A percentile compares a stretch with the other conserved stretches of the same genome.
Conservation (phyloP, 805 yeast genomes). For the Candida wancherniae region DNA sequence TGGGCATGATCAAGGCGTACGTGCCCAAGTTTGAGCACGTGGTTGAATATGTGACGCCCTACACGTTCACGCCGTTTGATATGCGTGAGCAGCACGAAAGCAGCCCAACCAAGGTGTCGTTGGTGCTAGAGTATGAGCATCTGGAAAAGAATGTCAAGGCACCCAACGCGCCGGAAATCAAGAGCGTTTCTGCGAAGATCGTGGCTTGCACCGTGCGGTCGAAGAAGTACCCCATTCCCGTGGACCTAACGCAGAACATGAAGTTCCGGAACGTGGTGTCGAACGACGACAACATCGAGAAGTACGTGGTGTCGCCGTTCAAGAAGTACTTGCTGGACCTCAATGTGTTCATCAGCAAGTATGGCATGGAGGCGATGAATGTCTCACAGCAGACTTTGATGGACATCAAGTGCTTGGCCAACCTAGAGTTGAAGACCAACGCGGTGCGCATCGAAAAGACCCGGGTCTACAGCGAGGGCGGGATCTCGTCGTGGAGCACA, state of each 20-base stretch:
- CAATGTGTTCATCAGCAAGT: slow-evolving; percentile 12
- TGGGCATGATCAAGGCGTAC: slow-evolving; percentile 19
- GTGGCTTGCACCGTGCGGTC: slow-evolving; percentile 22
- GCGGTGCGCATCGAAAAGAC: slow-evolving; percentile 16
- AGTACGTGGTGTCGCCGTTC: slow-evolving; percentile 20
- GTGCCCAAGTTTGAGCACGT: slow-evolving; percentile 14
- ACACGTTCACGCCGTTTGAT: slow-evolving; percentile 2
- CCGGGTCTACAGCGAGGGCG: slow-evolving; percentile 8
- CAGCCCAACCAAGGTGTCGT: slow-evolving; percentile 1
- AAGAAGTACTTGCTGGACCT: slow-evolving; percentile 17
- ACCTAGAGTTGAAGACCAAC: slow-evolving; percentile 20
- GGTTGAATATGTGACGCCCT: slow-evolving; percentile 12
- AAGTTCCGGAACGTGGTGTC: slow-evolving; percentile 11
- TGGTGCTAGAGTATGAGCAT: slow-evolving; percentile 7
- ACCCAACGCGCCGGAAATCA: slow-evolving; percentile 14
- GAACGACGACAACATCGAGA: slow-evolving; percentile 19
- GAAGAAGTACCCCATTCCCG: slow-evolving; percentile 23
- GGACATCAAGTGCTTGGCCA: slow-evolving; percentile 25
- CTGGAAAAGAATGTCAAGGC: slow-evolving; percentile 6
- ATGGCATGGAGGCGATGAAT: slow-evolving; percentile 18
- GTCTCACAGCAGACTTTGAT: slow-evolving; percentile 18
- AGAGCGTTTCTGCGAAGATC: slow-evolving; percentile 12
- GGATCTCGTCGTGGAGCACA: slow-evolving; percentile 13
- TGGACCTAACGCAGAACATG: slow-evolving; percentile 15
- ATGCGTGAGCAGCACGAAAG: too few species aligned